Percentiles rank a stretch among this genome's conserved stretches.
phyloP scores from a whole-genome alignment of 75 land plant species.

The Selaginella tamariscina region DNA sequence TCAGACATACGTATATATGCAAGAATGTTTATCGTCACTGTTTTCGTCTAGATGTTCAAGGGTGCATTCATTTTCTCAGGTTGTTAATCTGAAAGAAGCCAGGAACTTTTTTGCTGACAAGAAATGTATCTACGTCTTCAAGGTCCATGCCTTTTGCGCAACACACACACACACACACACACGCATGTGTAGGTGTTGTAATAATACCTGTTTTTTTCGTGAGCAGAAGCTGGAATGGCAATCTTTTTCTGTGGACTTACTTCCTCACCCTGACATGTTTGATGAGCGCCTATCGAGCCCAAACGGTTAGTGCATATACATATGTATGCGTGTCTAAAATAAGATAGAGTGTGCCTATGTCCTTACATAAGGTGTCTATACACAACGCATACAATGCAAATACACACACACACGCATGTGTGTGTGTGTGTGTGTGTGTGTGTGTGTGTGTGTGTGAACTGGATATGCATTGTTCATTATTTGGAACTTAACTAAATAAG shows the following conservation, averaged over 20 bases:
- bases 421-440: too few species aligned
- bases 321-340: too few species aligned
- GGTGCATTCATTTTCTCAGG: slow-evolving; percentile 29
- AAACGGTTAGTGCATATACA: too few species aligned
- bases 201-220: background rate
- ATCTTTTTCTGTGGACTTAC: slow-evolving; percentile 79
- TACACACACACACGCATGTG: too few species aligned
- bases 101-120: slow-evolving; percentile 66
- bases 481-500: too few species aligned
- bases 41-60: background rate
- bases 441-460: too few species aligned
- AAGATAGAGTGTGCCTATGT: too few species aligned
- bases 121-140: slow-evolving; percentile 80
- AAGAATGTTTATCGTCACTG: background rate
- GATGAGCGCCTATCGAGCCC: slow-evolving; percentile 39
- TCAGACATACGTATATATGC: too few species aligned
- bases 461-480: too few species aligned
- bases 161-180: background rate
- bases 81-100: slow-evolving; percentile 87
- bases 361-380: too few species aligned
- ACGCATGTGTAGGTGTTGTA: background rate
- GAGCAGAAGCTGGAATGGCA: slow-evolving; percentile 95
- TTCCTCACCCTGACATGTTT: slow-evolving; percentile 99
- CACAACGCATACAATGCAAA: too few species aligned
- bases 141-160: slow-evolving; percentile 29